Percentiles rank a stretch among this genome's conserved stretches.
Conservation (phyloP, 257 asterid genomes). For the Thymus mandschuricus region DNA sequence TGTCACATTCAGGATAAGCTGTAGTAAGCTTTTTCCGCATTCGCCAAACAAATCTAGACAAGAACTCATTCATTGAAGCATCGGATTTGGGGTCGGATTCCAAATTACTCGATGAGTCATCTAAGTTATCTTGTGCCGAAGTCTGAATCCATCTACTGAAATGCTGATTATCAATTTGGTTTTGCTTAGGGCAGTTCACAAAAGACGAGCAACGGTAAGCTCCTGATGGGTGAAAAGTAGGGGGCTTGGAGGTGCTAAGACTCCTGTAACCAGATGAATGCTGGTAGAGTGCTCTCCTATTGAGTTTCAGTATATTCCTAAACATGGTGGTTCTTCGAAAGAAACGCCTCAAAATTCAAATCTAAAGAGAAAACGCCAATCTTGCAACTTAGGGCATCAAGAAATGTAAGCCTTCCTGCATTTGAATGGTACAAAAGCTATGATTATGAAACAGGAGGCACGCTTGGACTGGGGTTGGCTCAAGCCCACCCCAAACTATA, state of each 20-base stretch:
- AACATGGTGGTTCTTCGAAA: slow-evolving; percentile 38
- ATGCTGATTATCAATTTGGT: slow-evolving; percentile 12
- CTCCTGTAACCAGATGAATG: slow-evolving; percentile 33
- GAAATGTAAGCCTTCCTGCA: too few species aligned
- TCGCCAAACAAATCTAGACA: slow-evolving; percentile 84
- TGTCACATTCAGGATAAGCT: slow-evolving; percentile 67
- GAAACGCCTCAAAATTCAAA: slow-evolving; percentile 57
- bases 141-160: slow-evolving; percentile 43
- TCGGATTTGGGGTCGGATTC: slow-evolving; percentile 52
- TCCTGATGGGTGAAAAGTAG: slow-evolving; percentile 24
- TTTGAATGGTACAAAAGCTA: too few species aligned
- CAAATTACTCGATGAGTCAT: slow-evolving; percentile 29
- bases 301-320: slow-evolving; percentile 41
- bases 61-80: slow-evolving; percentile 66
- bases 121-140: slow-evolving; percentile 33
- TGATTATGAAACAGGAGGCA: too few species aligned
- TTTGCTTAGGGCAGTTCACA: slow-evolving; percentile 10
- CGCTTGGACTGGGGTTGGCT: too few species aligned
- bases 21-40: slow-evolving; percentile 75
- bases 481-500: too few species aligned
- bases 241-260: slow-evolving; percentile 26
- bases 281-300: slow-evolving; percentile 37
- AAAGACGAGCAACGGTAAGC: slow-evolving; percentile 11
- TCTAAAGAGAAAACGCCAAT: not conserved
- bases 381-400: not conserved